Conservation (phyloP, 2,329 filamentous ascomycete genomes). For the Botryotinia globosa region DNA sequence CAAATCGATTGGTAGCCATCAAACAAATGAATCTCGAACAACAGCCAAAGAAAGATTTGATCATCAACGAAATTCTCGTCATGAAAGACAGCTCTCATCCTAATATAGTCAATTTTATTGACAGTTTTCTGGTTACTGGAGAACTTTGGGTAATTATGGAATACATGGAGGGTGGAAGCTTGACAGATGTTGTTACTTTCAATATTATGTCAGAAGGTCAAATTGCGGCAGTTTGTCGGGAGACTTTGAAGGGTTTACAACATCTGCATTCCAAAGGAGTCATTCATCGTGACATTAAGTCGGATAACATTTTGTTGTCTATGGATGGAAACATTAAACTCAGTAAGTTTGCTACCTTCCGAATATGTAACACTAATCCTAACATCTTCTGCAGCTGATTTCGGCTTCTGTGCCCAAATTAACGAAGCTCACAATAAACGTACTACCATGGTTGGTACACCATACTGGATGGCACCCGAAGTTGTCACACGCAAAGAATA, state of each 20-base stretch:
- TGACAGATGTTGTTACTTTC: conserved; percentile 98
- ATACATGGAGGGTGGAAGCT: conserved; percentile 96
- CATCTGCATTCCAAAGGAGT: conserved; percentile 97
- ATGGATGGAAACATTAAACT: conserved; percentile 96
- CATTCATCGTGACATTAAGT: conserved; percentile 98
- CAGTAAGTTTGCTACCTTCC: conserved; percentile 57
- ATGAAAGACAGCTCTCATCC: conserved; percentile 99
- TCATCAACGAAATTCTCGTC: conserved; percentile 98
- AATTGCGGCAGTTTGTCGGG: conserved; percentile 91
- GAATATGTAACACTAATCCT: conserved; percentile 29
- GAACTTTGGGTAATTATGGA: conserved; percentile 99
- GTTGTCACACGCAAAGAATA: conserved; percentile 98
- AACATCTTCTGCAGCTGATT: conserved; percentile 66
- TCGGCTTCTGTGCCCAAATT: conserved; percentile 97
- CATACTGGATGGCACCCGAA: conserved; percentile 99
- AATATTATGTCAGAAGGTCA: conserved; percentile 99
- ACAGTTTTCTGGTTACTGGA: conserved; percentile 85
- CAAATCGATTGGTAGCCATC: conserved; percentile 89
- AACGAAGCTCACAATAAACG: conserved; percentile 96
- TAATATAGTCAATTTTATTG: conserved; percentile 99
- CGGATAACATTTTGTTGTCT: conserved; percentile 93
- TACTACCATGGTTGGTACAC: conserved; percentile 97
- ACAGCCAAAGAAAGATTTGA: conserved; percentile 97
- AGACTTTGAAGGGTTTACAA: conserved; percentile 87
- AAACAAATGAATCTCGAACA: conserved; percentile 99